Evolutionary conservation across 768 basidiomycete genomes (phyloP).

Genomic region (Kwoniella botswanensis): DNA sequence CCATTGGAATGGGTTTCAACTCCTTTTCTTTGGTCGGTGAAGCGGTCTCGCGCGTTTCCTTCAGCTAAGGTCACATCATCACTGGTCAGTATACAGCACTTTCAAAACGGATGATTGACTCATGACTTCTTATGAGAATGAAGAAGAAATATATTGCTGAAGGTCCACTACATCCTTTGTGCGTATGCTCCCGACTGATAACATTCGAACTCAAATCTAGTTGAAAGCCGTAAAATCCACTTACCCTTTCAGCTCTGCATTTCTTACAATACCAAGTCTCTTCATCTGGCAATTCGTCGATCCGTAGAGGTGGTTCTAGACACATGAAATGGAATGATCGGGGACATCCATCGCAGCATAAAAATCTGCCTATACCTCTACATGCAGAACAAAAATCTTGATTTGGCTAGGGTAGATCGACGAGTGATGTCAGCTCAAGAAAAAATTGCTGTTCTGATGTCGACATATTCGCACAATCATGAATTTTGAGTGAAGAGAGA

Average conservation of each 20-base stretch:
- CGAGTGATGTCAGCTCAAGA: not conserved
- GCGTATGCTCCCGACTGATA: not conserved
- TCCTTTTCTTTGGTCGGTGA: slow-evolving; percentile 37
- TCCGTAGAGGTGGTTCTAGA: slow-evolving; percentile 91
- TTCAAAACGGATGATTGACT: too few species aligned
- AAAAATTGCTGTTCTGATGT: not conserved
- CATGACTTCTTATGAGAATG: too few species aligned
- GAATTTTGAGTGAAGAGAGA: too few species aligned
- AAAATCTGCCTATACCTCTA: slow-evolving; percentile 70
- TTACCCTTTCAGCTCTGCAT: slow-evolving; percentile 62
- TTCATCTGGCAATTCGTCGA: slow-evolving; percentile 78
- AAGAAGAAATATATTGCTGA: not conserved
- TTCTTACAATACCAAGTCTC: slow-evolving; percentile 61
- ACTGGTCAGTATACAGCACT: not conserved
- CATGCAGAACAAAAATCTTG: slow-evolving; percentile 62
- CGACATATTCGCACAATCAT: too few species aligned
- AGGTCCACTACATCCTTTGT: not conserved
- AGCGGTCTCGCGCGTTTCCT: slow-evolving; percentile 30
- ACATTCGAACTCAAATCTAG: not conserved
- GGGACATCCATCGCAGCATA: slow-evolving; percentile 98
- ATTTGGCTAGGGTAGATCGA: slow-evolving; percentile 56
- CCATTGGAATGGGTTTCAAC: slow-evolving; percentile 44
- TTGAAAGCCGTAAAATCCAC: slow-evolving; percentile 62
- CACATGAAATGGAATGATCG: slow-evolving; percentile 96
- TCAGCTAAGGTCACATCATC: not conserved